These are phyloP conservation scores for Rossbeevera mucosa DNA, from an alignment of 768 basidiomycete species.

Conservation along the genomic window DNA sequence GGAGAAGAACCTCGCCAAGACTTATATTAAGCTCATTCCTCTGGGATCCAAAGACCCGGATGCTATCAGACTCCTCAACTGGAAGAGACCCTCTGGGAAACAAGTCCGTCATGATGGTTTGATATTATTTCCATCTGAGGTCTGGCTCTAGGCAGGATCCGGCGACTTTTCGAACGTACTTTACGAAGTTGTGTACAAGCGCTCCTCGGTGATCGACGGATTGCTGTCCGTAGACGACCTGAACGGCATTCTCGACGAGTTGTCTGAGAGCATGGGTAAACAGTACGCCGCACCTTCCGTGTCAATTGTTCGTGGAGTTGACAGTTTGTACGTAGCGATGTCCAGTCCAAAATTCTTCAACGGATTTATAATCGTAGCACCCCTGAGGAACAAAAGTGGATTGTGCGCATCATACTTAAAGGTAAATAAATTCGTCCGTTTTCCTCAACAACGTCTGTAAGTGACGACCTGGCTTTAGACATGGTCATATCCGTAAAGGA, in stretches of 20 bases:
- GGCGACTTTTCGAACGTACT: slow-evolving; percentile 89
- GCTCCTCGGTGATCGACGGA: slow-evolving; percentile 75
- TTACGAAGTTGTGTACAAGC: slow-evolving; percentile 80
- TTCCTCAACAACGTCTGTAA: neutral
- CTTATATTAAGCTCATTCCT: slow-evolving; percentile 86
- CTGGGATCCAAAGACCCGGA: slow-evolving; percentile 77
- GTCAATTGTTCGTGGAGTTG: neutral
- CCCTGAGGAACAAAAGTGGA: slow-evolving; percentile 89
- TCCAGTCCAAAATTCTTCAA: slow-evolving; percentile 71
- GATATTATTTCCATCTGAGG: neutral
- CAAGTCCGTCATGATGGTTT: slow-evolving; percentile 40
- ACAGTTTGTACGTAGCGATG: slow-evolving; percentile 47
- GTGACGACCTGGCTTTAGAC: slow-evolving; percentile 43
- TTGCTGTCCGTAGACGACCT: slow-evolving; percentile 76
- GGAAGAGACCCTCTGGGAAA: slow-evolving; percentile 79
- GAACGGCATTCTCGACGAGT: slow-evolving; percentile 74
- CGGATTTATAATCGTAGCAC: slow-evolving; percentile 76
- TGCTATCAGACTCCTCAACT: slow-evolving; percentile 76
- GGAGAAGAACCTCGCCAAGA: slow-evolving; percentile 90
- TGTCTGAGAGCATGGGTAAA: slow-evolving; percentile 69
- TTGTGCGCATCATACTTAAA: slow-evolving; percentile 93
- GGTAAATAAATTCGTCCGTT: slow-evolving; percentile 46
- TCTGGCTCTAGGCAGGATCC: slow-evolving; percentile 50
- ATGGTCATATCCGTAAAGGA: slow-evolving; percentile 92
- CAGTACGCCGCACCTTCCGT: slow-evolving; percentile 43